Base-by-base conservation (phyloP, 2,329 filamentous ascomycete species). In the Aspergillus chevalieri region DNA sequence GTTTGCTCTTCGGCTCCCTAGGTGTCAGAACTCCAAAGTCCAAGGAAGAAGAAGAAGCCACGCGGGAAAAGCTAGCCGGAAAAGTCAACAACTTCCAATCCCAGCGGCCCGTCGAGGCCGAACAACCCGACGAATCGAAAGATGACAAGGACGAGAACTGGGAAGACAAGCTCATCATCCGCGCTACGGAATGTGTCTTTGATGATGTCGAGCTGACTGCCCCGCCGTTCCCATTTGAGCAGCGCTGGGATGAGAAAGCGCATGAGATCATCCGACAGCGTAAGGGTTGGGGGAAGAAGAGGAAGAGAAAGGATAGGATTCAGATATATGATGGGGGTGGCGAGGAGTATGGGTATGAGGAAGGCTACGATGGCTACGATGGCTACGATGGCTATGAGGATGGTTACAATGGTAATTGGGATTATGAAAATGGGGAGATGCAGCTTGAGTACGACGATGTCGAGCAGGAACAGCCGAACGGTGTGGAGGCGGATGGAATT, bases 151-250 rank as follows among this genome's bases (percentile, higher is more conserved):
- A 78, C 0, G 78, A 86, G 26, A 77, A 80, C 19, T 96, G 91
- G 91, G 81, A 81, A 57, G 73, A 81, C 4, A 89, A 83, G 57
- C 84, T 96, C 52, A 78, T 74, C 9, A 82, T 95, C 52, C 79
- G 81, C 21, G 91, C 89, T 19, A 87, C 94, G 1, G 92, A 97
- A 66, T 96, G 91, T 68, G 82, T 83, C 53, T 78, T 87, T n/a
- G 79, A 87, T 26, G 79, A 77, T 4, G 72, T 89, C 36, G 72
- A 79, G 28, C 74, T 95, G 43, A 86, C 80, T 47, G 79, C 87
- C 30, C 91, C 92, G 0, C 88, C 91, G 0, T 96, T 94, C 62
- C 91, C 91, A 0, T 96, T 96, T 66, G 76, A 87, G 14, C 90
- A 96, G 66, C 81, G 87, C 43, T 96, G 91, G 92, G 89, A 95